Evolutionary conservation across 345 rosid genomes (phyloP).

Genomic region (Noccaea caerulescens): DNA sequence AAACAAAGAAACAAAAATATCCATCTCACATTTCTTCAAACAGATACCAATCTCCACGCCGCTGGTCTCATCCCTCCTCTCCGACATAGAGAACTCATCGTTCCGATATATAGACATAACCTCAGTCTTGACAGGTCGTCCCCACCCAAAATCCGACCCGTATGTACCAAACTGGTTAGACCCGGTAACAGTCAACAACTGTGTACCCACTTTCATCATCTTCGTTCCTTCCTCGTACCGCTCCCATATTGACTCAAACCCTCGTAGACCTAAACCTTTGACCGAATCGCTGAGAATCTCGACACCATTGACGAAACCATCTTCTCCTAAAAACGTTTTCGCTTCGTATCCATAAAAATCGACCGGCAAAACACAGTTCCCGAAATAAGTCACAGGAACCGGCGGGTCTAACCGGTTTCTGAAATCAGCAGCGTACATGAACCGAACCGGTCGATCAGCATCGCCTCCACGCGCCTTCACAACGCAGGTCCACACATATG

Average conservation of each 20-base stretch:
- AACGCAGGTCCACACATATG: slow-evolving; percentile 30
- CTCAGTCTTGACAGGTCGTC: slow-evolving; percentile 9
- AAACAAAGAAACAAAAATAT: slow-evolving; percentile 19
- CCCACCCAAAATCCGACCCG: slow-evolving; percentile 28
- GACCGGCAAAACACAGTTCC: slow-evolving; percentile 33
- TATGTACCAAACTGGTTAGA: slow-evolving; percentile 23
- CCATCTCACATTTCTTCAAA: slow-evolving; percentile 31
- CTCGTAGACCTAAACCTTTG: neutral
- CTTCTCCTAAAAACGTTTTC: slow-evolving; percentile 4
- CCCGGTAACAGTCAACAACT: slow-evolving; percentile 7
- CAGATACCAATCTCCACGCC: slow-evolving; percentile 39
- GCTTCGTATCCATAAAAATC: slow-evolving; percentile 17
- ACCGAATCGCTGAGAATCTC: slow-evolving; percentile 18
- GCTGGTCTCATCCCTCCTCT: slow-evolving; percentile 25
- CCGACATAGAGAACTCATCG: slow-evolving; percentile 27
- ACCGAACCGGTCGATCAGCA: neutral
- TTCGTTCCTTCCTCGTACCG: neutral
- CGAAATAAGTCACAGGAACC: slow-evolving; percentile 41
- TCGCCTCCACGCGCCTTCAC: slow-evolving; percentile 37
- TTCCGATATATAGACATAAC: neutral
- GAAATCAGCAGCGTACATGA: slow-evolving; percentile 38
- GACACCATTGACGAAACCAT: slow-evolving; percentile 22
- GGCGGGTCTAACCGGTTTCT: slow-evolving; percentile 39
- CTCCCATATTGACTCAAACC: neutral
- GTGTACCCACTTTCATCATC: neutral